Conservation (phyloP, 345 rosid species). For the Camelina neglecta region DNA sequence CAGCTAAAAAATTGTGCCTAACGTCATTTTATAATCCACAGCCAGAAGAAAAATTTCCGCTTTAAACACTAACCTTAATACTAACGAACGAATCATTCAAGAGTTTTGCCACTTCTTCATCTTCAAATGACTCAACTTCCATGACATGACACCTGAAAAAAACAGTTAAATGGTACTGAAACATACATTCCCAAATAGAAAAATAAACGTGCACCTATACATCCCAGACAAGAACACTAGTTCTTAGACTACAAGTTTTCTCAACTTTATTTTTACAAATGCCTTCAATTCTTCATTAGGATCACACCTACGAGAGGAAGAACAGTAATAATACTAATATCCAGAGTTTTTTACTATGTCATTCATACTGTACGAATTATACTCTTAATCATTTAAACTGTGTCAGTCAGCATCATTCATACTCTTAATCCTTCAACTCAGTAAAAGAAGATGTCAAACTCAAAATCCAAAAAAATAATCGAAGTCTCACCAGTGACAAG, state of each 20-base stretch:
- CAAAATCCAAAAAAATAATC: neutral
- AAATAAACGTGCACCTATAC: neutral
- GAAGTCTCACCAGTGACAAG: conserved; percentile 90
- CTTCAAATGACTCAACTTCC: conserved; percentile 95
- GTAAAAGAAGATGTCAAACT: neutral
- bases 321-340: neutral
- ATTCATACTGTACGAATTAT: neutral
- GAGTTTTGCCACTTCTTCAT: conserved; percentile 75
- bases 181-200: neutral
- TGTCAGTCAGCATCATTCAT: neutral
- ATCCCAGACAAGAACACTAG: conserved; percentile 3
- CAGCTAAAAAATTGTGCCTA: conserved; percentile 2
- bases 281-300: neutral
- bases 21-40: neutral
- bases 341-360: neutral
- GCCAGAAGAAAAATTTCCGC: neutral
- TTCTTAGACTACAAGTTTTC: neutral
- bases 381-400: neutral
- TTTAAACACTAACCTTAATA: conserved; percentile 66
- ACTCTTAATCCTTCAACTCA: neutral
- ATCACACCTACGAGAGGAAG: neutral
- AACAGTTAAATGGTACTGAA: conserved; percentile 7
- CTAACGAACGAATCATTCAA: conserved; percentile 81
- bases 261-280: neutral
- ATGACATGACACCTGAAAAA: conserved; percentile 90